These are phyloP conservation scores for Arctium minus DNA, from an alignment of 129 eudicot genomes.

Conservation along the genomic window DNA sequence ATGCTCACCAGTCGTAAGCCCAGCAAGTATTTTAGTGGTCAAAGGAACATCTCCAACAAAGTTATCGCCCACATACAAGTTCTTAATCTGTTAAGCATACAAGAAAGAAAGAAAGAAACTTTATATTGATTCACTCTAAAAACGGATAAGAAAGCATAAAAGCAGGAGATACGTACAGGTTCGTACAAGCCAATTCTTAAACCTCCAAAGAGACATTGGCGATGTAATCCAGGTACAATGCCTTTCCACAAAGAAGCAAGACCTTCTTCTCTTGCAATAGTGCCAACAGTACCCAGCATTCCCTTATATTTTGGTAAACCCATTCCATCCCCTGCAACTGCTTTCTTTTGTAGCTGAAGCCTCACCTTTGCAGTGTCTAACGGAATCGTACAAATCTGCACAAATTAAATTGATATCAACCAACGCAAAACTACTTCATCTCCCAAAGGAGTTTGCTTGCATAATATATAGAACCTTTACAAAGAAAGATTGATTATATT, in stretches of 20 bases:
- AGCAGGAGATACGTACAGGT: constrained; percentile 45
- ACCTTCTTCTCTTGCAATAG: constrained; percentile 95
- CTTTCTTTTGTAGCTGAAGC: constrained; percentile 83
- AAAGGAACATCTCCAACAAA: constrained; percentile 73
- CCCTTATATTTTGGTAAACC: constrained; percentile 71
- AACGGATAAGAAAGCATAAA: background rate
- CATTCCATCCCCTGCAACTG: constrained; percentile 58
- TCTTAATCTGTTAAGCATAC: constrained; percentile 48
- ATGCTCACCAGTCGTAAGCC: constrained; percentile 64
- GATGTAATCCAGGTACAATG: constrained; percentile 87
- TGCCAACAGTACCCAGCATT: constrained; percentile 80
- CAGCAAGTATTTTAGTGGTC: constrained; percentile 66
- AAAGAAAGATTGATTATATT: too few species aligned
- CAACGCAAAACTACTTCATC: too few species aligned
- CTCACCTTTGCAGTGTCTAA: constrained; percentile 90
- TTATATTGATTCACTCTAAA: background rate
- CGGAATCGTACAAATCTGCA: constrained; percentile 68
- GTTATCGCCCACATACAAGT: constrained; percentile 69
- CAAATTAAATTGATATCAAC: background rate
- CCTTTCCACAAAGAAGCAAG: constrained; percentile 83
- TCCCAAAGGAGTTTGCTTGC: too few species aligned
- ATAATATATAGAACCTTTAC: too few species aligned
- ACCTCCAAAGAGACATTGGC: constrained; percentile 84
- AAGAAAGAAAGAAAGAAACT: background rate
- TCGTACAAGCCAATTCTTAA: constrained; percentile 85